Conservation (phyloP, 805 yeast genomes). For the Yarrowia sp. region DNA sequence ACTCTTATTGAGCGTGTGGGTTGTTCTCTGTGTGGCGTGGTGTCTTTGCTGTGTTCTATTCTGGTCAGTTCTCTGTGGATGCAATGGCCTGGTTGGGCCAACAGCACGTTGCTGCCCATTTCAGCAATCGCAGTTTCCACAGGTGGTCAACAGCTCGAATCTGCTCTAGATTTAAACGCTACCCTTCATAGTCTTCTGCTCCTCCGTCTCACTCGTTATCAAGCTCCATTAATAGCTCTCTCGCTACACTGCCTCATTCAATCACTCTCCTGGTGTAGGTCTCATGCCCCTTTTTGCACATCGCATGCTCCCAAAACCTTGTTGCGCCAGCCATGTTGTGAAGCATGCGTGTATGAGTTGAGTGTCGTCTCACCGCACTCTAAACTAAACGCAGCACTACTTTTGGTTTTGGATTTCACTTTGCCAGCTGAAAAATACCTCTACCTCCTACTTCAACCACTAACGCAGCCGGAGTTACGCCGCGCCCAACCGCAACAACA, state of each 20-base stretch:
- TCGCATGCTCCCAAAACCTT: slow-evolving; percentile 20
- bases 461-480: slow-evolving; percentile 23
- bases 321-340: slow-evolving; percentile 7
- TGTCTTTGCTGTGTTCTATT: background rate
- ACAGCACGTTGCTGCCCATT: background rate
- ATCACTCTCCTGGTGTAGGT: background rate
- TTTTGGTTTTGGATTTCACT: background rate
- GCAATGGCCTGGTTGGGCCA: background rate
- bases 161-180: background rate
- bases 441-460: background rate
- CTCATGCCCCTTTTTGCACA: slow-evolving; percentile 19
- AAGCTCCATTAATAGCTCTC: background rate
- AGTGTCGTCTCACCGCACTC: background rate
- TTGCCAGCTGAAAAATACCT: background rate
- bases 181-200: too few species aligned
- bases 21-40: background rate
- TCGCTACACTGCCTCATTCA: slow-evolving; percentile 13
- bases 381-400: background rate
- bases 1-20: background rate
- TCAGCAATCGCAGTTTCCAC: background rate
- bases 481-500: background rate
- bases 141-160: background rate
- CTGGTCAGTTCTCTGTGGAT: background rate
- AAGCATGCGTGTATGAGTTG: background rate
- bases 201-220: background rate